Evolutionary conservation across 208 protist species (phyloP).

Genomic region (Crithidia sp.): DNA sequence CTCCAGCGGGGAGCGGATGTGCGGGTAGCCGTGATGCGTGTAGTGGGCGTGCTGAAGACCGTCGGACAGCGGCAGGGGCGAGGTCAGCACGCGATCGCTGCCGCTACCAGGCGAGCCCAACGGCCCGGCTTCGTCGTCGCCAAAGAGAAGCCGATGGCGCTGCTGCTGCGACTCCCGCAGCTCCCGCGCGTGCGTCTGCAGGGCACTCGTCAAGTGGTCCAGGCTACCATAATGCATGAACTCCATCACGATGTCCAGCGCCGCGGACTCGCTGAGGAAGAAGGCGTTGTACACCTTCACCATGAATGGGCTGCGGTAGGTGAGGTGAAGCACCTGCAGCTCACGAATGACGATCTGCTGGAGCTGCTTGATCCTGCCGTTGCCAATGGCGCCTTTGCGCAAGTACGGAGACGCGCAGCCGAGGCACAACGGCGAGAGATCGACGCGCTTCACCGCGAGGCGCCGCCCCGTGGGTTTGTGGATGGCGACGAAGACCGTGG

Average conservation of each 20-base stretch:
- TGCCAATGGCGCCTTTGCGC: slow-evolving; percentile 21
- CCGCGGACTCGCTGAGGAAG: slow-evolving; percentile 51
- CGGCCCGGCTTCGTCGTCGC: slow-evolving; percentile 10
- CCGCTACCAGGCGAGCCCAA: slow-evolving; percentile 7
- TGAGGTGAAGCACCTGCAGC: slow-evolving; percentile 86
- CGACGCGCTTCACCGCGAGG: slow-evolving; percentile 83
- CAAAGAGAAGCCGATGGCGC: slow-evolving; percentile 23
- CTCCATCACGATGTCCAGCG: slow-evolving; percentile 90
- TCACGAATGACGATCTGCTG: slow-evolving; percentile 78
- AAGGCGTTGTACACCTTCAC: slow-evolving; percentile 93
- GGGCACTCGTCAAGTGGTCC: slow-evolving; percentile 45
- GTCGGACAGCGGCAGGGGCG: neutral
- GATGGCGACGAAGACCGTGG: slow-evolving; percentile 71
- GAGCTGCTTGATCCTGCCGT: slow-evolving; percentile 57
- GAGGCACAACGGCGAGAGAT: slow-evolving; percentile 70
- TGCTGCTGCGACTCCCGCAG: slow-evolving; percentile 35
- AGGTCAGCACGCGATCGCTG: slow-evolving; percentile 8
- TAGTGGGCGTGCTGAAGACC: neutral
- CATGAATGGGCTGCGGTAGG: slow-evolving; percentile 88
- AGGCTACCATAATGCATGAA: slow-evolving; percentile 91
- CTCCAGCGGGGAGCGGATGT: neutral
- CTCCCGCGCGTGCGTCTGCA: slow-evolving; percentile 47
- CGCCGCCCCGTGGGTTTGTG: slow-evolving; percentile 68
- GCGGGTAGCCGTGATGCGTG: neutral
- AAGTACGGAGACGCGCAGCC: slow-evolving; percentile 20